A percentile compares a stretch with the other conserved stretches of the same genome.
phyloP scores from a whole-genome alignment of 2,329 filamentous ascomycete species.

The Plectosphaerella sp. region DNA sequence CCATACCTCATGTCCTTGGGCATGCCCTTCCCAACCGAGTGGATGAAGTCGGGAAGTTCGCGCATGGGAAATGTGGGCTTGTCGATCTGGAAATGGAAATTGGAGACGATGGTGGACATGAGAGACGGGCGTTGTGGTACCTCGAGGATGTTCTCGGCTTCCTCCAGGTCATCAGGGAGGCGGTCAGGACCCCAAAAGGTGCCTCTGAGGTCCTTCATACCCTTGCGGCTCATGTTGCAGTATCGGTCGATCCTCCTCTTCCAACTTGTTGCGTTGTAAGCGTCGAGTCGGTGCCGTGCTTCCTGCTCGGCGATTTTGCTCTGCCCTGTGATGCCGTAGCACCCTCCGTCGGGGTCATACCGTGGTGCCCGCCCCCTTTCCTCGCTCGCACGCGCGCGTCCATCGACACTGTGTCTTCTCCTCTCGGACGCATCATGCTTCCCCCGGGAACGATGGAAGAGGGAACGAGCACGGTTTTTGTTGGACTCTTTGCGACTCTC shows the following conservation, averaged over 20 bases:
- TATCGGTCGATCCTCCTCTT: conserved; percentile 82
- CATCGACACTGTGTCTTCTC: conserved; percentile 55
- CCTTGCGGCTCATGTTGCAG: conserved; percentile 62
- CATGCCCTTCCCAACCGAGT: conserved; percentile 94
- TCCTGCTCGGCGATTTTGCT: conserved; percentile 71
- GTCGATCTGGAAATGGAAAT: conserved; percentile 80
- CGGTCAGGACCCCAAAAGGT: conserved; percentile 81
- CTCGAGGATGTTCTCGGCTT: conserved; percentile 79
- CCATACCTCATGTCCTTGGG: conserved; percentile 87
- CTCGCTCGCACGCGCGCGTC: conserved; percentile 24
- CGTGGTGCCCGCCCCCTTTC: conserved; percentile 43
- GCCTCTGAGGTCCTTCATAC: conserved; percentile 74
- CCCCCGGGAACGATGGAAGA: conserved; percentile 24
- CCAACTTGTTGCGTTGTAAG: conserved; percentile 87
- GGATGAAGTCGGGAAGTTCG: conserved; percentile 77
- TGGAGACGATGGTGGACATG: conserved; percentile 74
- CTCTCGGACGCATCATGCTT: conserved; percentile 33
- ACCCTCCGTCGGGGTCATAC: conserved; percentile 78
- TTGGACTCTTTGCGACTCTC: conserved; percentile 50
- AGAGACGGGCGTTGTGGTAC: conserved; percentile 82
- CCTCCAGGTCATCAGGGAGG: conserved; percentile 74
- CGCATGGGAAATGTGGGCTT: conserved; percentile 87
- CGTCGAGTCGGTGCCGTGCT: conserved; percentile 69
- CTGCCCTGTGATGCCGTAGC: conserved; percentile 62
- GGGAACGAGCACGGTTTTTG: conserved; percentile 52